phyloP scores from a whole-genome alignment of 139 green algal genomes.

The Chlamydomonas sphaeroides region DNA sequence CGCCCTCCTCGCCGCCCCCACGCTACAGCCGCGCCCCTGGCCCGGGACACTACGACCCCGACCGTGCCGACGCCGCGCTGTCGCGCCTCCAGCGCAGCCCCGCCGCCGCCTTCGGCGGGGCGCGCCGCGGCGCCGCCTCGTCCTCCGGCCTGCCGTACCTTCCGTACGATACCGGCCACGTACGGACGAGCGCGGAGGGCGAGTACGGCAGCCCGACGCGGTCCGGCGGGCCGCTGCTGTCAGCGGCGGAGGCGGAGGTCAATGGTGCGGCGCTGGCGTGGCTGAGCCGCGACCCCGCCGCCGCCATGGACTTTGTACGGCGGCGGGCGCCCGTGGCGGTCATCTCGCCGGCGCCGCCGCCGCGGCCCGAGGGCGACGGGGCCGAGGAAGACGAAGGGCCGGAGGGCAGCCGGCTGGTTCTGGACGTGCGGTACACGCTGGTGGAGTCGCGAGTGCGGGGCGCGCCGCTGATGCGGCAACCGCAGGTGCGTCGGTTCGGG shows the following conservation, averaged over 20 bases:
- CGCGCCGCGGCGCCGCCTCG: background rate
- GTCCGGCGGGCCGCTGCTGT: background rate
- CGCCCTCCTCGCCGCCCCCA: background rate
- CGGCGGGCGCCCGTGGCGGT: slow-evolving; percentile 3
- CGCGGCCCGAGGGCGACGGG: background rate
- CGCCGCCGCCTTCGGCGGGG: background rate
- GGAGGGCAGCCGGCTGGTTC: background rate
- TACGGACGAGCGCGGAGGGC: background rate
- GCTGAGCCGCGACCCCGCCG: slow-evolving; percentile 6
- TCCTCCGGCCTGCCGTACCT: background rate
- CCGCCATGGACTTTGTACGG: slow-evolving; percentile 23
- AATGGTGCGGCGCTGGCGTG: no score
- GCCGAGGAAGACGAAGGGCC: background rate
- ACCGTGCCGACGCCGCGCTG: background rate
- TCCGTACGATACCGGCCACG: no score
- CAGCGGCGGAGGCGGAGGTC: no score
- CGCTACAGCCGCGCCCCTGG: slow-evolving; percentile 38
- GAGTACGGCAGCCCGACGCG: background rate
- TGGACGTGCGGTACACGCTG: slow-evolving; percentile 26
- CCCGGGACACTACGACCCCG: slow-evolving; percentile 15
- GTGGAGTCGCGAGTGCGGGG: slow-evolving; percentile 37
- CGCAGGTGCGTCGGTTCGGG: background rate
- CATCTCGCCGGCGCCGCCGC: background rate
- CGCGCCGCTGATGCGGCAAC: slow-evolving; percentile 27
- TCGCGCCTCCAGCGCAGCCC: slow-evolving; percentile 2